Conservation (phyloP, 768 basidiomycete species). For the Collybia sordida region DNA sequence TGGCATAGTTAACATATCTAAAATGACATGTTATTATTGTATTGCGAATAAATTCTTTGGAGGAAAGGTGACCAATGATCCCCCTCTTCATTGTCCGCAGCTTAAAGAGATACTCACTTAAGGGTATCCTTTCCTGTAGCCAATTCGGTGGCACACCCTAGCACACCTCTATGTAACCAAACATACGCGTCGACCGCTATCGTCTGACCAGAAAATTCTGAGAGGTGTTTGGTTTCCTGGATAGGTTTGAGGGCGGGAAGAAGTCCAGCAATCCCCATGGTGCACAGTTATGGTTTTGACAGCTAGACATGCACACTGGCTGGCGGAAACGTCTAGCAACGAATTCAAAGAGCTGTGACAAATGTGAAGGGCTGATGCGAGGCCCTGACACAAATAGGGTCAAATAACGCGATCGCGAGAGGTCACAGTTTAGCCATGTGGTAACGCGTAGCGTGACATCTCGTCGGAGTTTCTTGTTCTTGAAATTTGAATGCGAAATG, state of each 20-base stretch:
- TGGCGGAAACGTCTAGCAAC: too few species aligned
- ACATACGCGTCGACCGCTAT: conserved; percentile 95
- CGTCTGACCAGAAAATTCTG: conserved; percentile 80
- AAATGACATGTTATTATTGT: background rate
- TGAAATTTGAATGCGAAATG: too few species aligned
- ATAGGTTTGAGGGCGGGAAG: conserved; percentile 90
- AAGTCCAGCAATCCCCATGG: conserved; percentile 91
- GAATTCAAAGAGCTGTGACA: background rate
- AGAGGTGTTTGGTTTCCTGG: conserved; percentile 73
- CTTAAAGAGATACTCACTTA: conserved; percentile 57
- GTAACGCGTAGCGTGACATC: too few species aligned
- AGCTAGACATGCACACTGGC: too few species aligned
- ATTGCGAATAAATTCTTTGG: background rate
- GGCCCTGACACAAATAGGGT: background rate
- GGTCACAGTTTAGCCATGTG: too few species aligned
- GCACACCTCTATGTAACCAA: conserved; percentile 88
- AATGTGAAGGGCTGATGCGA: background rate
- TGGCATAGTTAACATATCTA: conserved; percentile 96
- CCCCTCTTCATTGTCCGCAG: background rate
- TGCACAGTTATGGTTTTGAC: too few species aligned
- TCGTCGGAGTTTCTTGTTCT: too few species aligned
- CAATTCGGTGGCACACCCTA: conserved; percentile 87
- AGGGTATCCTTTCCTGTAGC: conserved; percentile 81
- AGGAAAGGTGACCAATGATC: background rate
- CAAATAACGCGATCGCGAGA: conserved; percentile 5